Conservation (phyloP, 1,284 basidiomycete genomes). For the Pyrrhoderma lamaoense region DNA sequence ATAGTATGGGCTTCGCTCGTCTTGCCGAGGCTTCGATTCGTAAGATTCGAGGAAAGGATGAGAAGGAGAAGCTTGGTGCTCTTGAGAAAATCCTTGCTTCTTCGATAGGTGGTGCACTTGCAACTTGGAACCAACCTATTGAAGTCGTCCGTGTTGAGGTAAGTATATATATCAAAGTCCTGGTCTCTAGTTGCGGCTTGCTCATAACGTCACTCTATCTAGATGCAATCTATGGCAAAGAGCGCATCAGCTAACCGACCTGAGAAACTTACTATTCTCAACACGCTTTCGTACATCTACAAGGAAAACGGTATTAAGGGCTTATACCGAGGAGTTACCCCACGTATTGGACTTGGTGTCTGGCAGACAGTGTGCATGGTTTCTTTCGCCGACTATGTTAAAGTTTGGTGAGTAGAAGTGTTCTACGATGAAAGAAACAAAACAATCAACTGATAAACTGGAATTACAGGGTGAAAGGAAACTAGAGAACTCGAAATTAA, state of each 20-base stretch:
- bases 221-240: slow-evolving; percentile 99
- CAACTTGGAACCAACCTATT: slow-evolving; percentile 99
- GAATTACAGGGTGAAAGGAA: slow-evolving; percentile 29
- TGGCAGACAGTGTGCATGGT: slow-evolving; percentile 99
- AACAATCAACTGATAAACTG: no score
- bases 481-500: neutral
- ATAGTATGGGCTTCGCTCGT: slow-evolving; percentile 93
- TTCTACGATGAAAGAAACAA: no score
- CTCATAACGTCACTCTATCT: slow-evolving; percentile 6
- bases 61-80: slow-evolving; percentile 70
- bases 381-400: slow-evolving; percentile 92
- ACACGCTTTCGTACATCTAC: slow-evolving; percentile 91
- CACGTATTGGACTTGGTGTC: slow-evolving; percentile 91
- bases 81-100: slow-evolving; percentile 87
- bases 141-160: slow-evolving; percentile 94
- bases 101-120: slow-evolving; percentile 91
- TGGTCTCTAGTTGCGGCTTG: no score
- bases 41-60: slow-evolving; percentile 66
- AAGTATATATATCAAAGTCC: slow-evolving; percentile 20
- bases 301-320: slow-evolving; percentile 95
- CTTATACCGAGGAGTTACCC: slow-evolving; percentile 95
- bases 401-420: slow-evolving; percentile 51
- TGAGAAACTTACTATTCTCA: slow-evolving; percentile 85
- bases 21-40: slow-evolving; percentile 83
- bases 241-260: slow-evolving; percentile 69